Percentiles rank a stretch among this genome's conserved stretches.
Evolutionary conservation across 83 land plant species (phyloP).

Genomic region (Picea mariana): DNA sequence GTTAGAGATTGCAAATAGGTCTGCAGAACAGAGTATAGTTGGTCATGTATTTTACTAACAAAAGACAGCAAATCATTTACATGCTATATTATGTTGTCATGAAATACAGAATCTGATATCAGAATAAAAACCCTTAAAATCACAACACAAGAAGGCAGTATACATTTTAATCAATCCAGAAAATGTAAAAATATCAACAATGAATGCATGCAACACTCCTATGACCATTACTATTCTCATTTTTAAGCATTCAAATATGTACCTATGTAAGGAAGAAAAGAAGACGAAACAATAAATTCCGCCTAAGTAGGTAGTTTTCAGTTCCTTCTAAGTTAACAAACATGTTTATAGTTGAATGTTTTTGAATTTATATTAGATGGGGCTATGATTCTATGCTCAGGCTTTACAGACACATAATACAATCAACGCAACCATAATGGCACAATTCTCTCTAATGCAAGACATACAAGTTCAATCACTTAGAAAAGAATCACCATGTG

Average conservation of each 20-base stretch:
- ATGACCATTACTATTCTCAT: neutral
- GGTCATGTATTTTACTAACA: neutral
- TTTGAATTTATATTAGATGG: neutral
- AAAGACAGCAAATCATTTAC: neutral
- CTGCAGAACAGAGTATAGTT: constrained; percentile 28
- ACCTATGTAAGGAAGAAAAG: neutral
- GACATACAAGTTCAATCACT: neutral
- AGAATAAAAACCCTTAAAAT: neutral
- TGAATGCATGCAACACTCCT: neutral
- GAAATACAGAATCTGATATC: neutral
- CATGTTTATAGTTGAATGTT: neutral
- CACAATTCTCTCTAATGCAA: neutral
- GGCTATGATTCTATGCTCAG: neutral
- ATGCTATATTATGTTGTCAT: neutral
- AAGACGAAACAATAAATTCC: neutral
- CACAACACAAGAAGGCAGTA: neutral
- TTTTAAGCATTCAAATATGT: neutral
- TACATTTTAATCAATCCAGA: neutral
- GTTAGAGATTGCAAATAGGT: constrained; percentile 76
- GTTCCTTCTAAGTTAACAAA: neutral
- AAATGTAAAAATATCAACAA: neutral
- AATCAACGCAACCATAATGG: neutral
- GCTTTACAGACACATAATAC: neutral
- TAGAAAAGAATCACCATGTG: neutral
- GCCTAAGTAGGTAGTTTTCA: neutral